A percentile compares a stretch with the other conserved stretches of the same genome.
Conservation (phyloP, 2,329 filamentous ascomycete species). For the Ophiocordyceps sinensis region DNA sequence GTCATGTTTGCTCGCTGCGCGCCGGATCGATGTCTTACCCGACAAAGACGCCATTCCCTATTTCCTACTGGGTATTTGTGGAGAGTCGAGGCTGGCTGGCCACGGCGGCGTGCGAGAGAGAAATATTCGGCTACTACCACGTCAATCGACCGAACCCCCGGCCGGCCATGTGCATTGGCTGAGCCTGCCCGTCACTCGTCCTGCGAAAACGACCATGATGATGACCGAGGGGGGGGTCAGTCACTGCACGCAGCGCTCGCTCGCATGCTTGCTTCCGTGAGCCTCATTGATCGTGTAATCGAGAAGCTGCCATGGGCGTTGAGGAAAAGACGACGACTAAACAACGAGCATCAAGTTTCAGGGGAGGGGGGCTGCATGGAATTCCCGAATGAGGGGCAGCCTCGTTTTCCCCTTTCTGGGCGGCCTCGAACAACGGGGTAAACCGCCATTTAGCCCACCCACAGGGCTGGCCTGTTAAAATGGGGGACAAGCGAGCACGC, state of each 20-base stretch:
- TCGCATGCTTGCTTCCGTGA: neutral
- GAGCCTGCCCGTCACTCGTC: neutral
- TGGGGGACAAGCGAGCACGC: neutral
- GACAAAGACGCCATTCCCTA: neutral
- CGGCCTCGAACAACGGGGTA: neutral
- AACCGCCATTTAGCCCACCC: neutral
- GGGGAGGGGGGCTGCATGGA: neutral
- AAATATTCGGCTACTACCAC: neutral
- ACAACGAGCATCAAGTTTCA: neutral
- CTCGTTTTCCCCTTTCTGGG: neutral
- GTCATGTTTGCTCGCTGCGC: neutral
- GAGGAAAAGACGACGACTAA: neutral
- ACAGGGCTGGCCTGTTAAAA: neutral
- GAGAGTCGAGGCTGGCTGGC: neutral
- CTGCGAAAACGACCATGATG: neutral
- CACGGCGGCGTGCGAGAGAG: too few species aligned
- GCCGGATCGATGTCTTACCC: neutral
- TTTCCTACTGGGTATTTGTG: neutral
- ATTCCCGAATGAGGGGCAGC: neutral
- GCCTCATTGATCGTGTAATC: too few species aligned
- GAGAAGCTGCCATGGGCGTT: too few species aligned
- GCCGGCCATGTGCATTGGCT: neutral
- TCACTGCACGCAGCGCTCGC: neutral
- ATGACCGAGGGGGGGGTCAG: neutral
- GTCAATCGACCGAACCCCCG: neutral